Base-by-base conservation (phyloP, 2,329 filamentous ascomycete genomes). In the Botryotinia convoluta region DNA sequence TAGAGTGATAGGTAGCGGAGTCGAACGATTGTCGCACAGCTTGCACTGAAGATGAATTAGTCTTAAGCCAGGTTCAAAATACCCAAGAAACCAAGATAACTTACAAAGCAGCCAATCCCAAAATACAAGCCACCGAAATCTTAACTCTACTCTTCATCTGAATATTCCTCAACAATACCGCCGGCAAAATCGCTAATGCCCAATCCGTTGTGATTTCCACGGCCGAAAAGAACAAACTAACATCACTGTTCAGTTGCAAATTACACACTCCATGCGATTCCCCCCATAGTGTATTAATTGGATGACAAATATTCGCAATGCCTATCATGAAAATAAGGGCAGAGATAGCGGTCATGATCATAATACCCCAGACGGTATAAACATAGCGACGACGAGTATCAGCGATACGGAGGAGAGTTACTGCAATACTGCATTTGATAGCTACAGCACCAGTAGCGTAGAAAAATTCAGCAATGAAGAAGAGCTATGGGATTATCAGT, bases 1-100 rank as follows among this genome's bases (percentile, higher is more conserved):
- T 84, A 83, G 20, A 82, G 79, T 51, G 82, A 81, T 37, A 84
- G 81, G 74, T 82, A 86, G 26, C 82, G 81, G 26, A 85, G 83
- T n/a, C 84, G 83, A 70, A 85, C 77, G 60, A 84, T 81, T 22
- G 80, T 82, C 37, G 81, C 81, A 76, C 81, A 81, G 54, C 81
- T 81, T 71, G 82, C 79, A 72, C 81, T 80, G 71, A 74, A 62
- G 65, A 29, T 62, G 16, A 37, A 74, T 77, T 44, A 77, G 71
- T 74, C 16, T 10, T 9, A 22, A 39, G 14, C 12, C 45, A 39
- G 22, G 16, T 39, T 39, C 16, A 14, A 37, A 32, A 9, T 16
- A 20, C 37, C 9, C 12, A 16, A 54, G 48, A 16, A 51, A 14
- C 22, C 42, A 48, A 48, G 12, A 61, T 42, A 37, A 77, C 82